A percentile compares a stretch with the other conserved stretches of the same genome.
phyloP scores from a whole-genome alignment of 1,284 basidiomycete species.

The Gymnopus androsaceus region DNA sequence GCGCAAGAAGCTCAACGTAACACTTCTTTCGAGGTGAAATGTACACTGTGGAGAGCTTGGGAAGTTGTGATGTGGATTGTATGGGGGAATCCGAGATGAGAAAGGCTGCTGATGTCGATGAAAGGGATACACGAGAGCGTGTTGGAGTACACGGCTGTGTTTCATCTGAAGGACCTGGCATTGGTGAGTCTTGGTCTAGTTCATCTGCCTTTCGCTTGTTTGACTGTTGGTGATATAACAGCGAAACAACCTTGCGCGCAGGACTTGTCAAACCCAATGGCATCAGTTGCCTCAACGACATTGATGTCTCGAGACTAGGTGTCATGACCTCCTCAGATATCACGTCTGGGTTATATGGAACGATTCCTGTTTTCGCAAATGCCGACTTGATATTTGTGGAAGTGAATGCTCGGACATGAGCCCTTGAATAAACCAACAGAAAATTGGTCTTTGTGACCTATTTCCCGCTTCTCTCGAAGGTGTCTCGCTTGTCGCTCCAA shows the following conservation, averaged over 20 bases:
- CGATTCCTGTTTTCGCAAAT: slow-evolving; percentile 28
- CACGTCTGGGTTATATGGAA: slow-evolving; percentile 17
- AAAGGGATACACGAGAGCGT: not conserved
- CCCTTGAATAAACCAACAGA: slow-evolving; percentile 33
- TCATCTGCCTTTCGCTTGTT: not conserved
- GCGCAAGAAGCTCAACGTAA: not conserved
- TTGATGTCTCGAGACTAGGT: slow-evolving; percentile 18
- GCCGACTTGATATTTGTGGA: slow-evolving; percentile 33
- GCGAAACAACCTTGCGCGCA: not conserved
- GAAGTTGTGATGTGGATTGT: not conserved
- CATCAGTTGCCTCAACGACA: not conserved
- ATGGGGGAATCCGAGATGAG: not conserved
- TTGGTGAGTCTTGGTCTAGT: not conserved
- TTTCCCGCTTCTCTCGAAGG: slow-evolving; percentile 9
- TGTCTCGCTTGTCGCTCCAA: slow-evolving; percentile 3
- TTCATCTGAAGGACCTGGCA: too few species aligned
- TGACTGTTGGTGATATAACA: not conserved
- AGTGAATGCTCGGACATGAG: slow-evolving; percentile 34
- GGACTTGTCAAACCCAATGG: not conserved
- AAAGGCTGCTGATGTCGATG: not conserved
- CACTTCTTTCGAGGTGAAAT: not conserved
- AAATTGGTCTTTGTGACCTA: slow-evolving; percentile 36
- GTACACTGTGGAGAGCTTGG: not conserved
- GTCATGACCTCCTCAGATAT: slow-evolving; percentile 15
- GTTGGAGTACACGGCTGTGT: not conserved